Percentiles rank a stretch among this genome's conserved stretches.
Conservation (phyloP, 2,329 filamentous ascomycete genomes). For the Xylaria hypoxylon region DNA sequence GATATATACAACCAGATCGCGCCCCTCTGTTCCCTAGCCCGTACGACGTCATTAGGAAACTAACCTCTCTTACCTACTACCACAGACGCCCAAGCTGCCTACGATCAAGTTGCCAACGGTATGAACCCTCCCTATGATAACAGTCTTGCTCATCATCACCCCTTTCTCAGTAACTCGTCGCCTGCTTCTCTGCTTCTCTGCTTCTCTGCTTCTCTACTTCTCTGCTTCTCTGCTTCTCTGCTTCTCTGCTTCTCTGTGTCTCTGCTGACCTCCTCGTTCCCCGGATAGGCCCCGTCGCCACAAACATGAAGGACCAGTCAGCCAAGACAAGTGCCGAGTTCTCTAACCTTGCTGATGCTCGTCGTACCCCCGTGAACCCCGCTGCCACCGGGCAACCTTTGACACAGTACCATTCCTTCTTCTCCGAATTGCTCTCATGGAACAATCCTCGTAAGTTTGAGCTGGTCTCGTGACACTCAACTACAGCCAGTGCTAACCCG, state of each 20-base stretch:
- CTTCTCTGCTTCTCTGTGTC: conserved; percentile 4
- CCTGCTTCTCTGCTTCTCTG: conserved; percentile 3
- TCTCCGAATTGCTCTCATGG: conserved; percentile 76
- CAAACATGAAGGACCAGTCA: conserved; percentile 68
- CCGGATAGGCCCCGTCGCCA: conserved; percentile 65
- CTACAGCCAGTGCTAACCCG: conserved; percentile 41
- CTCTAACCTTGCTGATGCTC: conserved; percentile 67
- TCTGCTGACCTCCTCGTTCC: conserved; percentile 22
- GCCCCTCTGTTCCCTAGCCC: conserved; percentile 29
- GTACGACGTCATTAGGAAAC: conserved; percentile 45
- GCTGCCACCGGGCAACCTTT: conserved; percentile 72
- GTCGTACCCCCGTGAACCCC: conserved; percentile 64
- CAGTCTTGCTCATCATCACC: not conserved
- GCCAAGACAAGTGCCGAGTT: conserved; percentile 68
- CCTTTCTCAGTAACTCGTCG: not conserved
- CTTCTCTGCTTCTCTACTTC: conserved; percentile 14
- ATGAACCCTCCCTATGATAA: conserved; percentile 41
- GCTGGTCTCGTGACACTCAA: conserved; percentile 19
- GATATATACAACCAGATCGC: conserved; percentile 2
- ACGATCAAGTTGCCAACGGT: conserved; percentile 62
- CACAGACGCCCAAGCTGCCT: conserved; percentile 63
- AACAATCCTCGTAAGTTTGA: conserved; percentile 70
- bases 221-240: conserved; percentile 5
- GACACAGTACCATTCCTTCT: conserved; percentile 78
- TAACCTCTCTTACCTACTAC: conserved; percentile 43